Base-by-base conservation (phyloP, 2,329 filamentous ascomycete species). In the Botrytis elliptica region DNA sequence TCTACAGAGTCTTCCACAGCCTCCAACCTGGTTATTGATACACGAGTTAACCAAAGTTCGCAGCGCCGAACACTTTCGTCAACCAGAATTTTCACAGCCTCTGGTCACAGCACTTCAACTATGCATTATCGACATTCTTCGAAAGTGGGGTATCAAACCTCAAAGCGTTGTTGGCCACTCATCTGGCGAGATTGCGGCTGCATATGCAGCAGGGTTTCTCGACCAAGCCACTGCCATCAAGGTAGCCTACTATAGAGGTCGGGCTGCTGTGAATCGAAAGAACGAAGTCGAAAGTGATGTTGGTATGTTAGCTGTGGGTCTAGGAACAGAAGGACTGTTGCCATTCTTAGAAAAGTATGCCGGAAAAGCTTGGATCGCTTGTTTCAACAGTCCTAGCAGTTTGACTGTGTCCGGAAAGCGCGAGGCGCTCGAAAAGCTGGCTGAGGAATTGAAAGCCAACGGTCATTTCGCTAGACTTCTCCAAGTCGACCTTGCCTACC, bases 51-150 rank as follows among this genome's bases (percentile, higher is more conserved):
- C 29, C 8, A 42, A 62, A 40, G 18, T 68, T 25, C 40, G 65
- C 29, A 62, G 36, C 5, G 29, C 52, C 42, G 40, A 64, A 44
- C 42, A 55, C 36, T 65, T 72, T 1, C 67, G 67, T 40, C 44
- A 44, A 44, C 74, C 69, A 29, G 72, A 72, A 57, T 75, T 66
- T 55, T 59, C 60, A 33, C 83, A 85, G 76, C 83, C 84, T 74
- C 78, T 83, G 80, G 84, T 81, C 73, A 85, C 84, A 0, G 84
- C 85, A 0, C 74, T 88, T 1, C 86, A 88, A 76, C 78, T 88
- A 36, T 76, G 82, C 1, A 76, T 87, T 6, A 81, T 84, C 0
- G 79, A 83, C 6, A 78, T 87, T 9, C 79, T 88, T 1, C 55
- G 81, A n/a, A 81, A 82, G 1, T 86, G 82, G 82, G 82, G 81